Percentiles rank a stretch among this genome's conserved stretches.
phyloP scores from a whole-genome alignment of 768 basidiomycete species.

The Glaciozyma martinii region DNA sequence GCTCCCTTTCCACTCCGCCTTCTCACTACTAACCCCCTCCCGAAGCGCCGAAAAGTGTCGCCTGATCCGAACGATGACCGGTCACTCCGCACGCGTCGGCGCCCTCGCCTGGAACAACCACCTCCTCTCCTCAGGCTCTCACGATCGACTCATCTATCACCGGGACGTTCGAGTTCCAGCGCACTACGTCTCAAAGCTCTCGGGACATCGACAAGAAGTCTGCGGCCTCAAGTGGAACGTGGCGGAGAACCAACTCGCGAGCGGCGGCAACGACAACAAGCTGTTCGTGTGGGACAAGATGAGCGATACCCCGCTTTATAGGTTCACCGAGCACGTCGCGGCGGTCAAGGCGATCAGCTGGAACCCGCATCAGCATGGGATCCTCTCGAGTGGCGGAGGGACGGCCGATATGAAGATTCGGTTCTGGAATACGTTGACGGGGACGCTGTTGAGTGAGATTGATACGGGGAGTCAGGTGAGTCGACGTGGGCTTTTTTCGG shows the following conservation, averaged over 20 bases:
- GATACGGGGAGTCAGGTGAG: slow-evolving; percentile 93
- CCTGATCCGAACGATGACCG: slow-evolving; percentile 66
- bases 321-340: slow-evolving; percentile 92
- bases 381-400: slow-evolving; percentile 89
- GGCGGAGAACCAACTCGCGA: slow-evolving; percentile 57
- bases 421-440: slow-evolving; percentile 90
- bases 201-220: slow-evolving; percentile 67
- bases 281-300: slow-evolving; percentile 93
- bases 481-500: background rate
- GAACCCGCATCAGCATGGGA: slow-evolving; percentile 87
- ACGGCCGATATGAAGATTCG: slow-evolving; percentile 98
- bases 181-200: slow-evolving; percentile 56
- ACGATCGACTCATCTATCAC: slow-evolving; percentile 83
- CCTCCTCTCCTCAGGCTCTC: slow-evolving; percentile 78
- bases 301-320: slow-evolving; percentile 62
- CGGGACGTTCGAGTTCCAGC: slow-evolving; percentile 75
- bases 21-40: background rate
- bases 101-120: slow-evolving; percentile 88
- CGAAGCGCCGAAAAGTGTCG: background rate
- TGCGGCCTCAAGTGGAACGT: slow-evolving; percentile 90
- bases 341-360: slow-evolving; percentile 97
- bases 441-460: slow-evolving; percentile 66
- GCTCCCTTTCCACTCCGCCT: background rate
- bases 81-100: slow-evolving; percentile 82
- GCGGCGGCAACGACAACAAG: slow-evolving; percentile 97